Evolutionary conservation across 345 rosid genomes (phyloP).

Genomic region (Ailanthus altissimus): DNA sequence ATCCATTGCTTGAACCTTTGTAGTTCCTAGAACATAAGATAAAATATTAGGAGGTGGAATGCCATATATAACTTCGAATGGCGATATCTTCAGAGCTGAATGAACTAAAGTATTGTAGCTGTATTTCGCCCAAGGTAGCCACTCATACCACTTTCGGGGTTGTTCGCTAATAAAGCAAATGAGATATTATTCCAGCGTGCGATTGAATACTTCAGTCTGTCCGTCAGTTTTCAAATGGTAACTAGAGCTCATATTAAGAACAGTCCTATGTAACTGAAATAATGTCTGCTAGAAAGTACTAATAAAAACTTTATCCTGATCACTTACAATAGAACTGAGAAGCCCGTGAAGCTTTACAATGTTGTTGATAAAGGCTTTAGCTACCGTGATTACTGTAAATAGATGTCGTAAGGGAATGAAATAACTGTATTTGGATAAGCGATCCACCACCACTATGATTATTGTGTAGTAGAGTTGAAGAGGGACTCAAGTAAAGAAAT

Average conservation of each 20-base stretch:
- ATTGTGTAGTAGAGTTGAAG: not conserved
- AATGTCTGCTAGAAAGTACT: not conserved
- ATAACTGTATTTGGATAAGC: not conserved
- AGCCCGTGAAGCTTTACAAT: not conserved
- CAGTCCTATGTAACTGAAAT: not conserved
- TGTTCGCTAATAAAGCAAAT: not conserved
- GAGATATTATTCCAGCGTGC: not conserved
- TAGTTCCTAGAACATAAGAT: not conserved
- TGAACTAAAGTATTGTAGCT: not conserved
- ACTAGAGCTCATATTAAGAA: not conserved
- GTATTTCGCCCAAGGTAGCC: too few relatives aligned
- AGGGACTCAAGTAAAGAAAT: not conserved
- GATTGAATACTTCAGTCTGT: slow-evolving; percentile 12
- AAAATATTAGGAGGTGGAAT: not conserved
- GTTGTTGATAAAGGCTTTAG: too few relatives aligned
- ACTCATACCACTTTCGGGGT: too few relatives aligned
- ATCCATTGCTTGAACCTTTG: slow-evolving; percentile 2
- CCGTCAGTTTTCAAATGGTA: slow-evolving; percentile 13
- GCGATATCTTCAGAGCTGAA: not conserved
- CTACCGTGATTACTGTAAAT: not conserved
- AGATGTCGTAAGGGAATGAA: not conserved
- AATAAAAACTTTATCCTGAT: not conserved
- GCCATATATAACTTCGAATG: not conserved
- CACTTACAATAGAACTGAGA: not conserved
- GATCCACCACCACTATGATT: not conserved